Conservation (phyloP, 257 asterid genomes). For the Solanum clarkiae region DNA sequence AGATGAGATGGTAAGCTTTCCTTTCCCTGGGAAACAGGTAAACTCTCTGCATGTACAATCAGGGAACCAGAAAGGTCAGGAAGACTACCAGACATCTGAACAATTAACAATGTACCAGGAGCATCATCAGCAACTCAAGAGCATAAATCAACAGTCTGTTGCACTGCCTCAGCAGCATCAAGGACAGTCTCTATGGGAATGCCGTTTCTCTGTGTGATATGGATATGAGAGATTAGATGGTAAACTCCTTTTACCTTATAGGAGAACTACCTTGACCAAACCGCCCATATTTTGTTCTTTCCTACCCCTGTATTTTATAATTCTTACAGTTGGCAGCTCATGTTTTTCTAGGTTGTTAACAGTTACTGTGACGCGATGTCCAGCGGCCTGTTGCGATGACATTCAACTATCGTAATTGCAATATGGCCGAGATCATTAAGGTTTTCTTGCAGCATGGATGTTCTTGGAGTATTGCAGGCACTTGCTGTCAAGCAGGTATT, state of each 20-base stretch:
- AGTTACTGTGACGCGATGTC: constrained; percentile 27
- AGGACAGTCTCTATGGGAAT: constrained; percentile 68
- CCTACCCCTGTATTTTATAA: not conserved
- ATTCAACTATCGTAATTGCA: constrained; percentile 51
- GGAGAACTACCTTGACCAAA: not conserved
- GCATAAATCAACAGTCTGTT: constrained; percentile 41
- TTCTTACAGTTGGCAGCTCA: not conserved
- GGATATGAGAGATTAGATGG: constrained; percentile 33
- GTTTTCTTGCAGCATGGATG: constrained; percentile 73
- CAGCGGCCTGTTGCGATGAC: constrained; percentile 38
- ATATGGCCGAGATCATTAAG: constrained; percentile 56
- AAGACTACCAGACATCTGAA: constrained; percentile 36
- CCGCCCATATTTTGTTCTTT: not conserved
- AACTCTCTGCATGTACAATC: constrained; percentile 26
- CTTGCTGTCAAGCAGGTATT: constrained; percentile 56
- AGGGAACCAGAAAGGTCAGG: constrained; percentile 50
- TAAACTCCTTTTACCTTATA: constrained; percentile 10
- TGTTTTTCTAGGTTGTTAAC: constrained; percentile 27
- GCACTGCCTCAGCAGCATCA: constrained; percentile 55
- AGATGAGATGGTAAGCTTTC: constrained; percentile 42
- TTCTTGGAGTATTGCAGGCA: constrained; percentile 75
- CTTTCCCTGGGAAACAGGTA: constrained; percentile 83
- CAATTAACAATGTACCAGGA: constrained; percentile 41
- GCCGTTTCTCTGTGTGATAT: constrained; percentile 69
- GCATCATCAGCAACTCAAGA: constrained; percentile 52